phyloP scores from a whole-genome alignment of 2,329 filamentous ascomycete species.

The Macrophomina phaseolina region DNA sequence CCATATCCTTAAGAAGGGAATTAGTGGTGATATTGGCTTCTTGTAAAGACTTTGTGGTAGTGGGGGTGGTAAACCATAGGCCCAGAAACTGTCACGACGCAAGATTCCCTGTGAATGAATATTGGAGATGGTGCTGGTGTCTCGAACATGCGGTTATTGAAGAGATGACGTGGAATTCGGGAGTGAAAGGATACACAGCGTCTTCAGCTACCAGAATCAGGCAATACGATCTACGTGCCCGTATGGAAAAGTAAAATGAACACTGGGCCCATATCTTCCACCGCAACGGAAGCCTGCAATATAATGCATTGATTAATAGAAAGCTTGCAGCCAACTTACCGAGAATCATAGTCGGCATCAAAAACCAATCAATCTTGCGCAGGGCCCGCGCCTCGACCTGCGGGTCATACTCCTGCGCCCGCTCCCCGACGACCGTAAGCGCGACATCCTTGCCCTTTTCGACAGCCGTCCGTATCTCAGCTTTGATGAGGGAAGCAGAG shows the following conservation, averaged over 20 bases:
- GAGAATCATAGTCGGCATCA: constrained; percentile 69
- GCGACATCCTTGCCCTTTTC: constrained; percentile 59
- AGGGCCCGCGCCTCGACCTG: constrained; percentile 62
- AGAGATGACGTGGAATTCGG: neutral
- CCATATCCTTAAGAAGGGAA: constrained; percentile 59
- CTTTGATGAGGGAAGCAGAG: neutral
- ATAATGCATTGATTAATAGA: neutral
- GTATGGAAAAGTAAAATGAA: neutral
- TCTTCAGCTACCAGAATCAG: constrained; percentile 16
- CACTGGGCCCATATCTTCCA: neutral
- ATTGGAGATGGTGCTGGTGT: no score
- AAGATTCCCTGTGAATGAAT: no score
- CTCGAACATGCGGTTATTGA: neutral
- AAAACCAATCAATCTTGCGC: constrained; percentile 69
- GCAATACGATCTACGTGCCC: constrained; percentile 19
- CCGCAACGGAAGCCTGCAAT: neutral
- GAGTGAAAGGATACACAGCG: constrained; percentile 6
- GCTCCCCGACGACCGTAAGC: constrained; percentile 65
- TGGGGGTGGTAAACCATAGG: neutral
- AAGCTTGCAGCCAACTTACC: constrained; percentile 34
- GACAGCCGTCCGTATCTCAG: neutral
- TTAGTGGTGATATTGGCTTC: neutral
- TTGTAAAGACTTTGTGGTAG: neutral
- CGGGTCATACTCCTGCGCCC: constrained; percentile 60
- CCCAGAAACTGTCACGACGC: no score